Conservation (phyloP, 2,329 filamentous ascomycete genomes). For the Blastomyces silverae region DNA sequence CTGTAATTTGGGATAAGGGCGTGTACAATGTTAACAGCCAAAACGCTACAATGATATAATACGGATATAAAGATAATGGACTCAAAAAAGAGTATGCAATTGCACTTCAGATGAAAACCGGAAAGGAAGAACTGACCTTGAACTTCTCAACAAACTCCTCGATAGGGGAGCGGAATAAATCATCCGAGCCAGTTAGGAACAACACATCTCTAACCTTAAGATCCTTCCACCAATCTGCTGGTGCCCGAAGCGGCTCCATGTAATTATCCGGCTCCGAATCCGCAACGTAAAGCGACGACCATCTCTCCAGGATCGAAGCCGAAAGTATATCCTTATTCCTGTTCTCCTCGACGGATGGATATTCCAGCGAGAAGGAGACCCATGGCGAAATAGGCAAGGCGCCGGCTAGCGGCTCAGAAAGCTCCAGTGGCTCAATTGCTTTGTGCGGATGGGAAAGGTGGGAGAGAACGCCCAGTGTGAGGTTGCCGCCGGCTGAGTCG, state of each 20-base stretch:
- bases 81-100: background rate
- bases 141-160: constrained; percentile 46
- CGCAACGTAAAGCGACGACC: constrained; percentile 47
- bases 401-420: constrained; percentile 44
- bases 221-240: constrained; percentile 49
- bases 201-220: constrained; percentile 46
- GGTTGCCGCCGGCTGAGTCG: constrained; percentile 43
- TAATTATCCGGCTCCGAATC: constrained; percentile 43
- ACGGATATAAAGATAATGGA: background rate
- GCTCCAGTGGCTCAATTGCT: constrained; percentile 40
- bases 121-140: constrained; percentile 30
- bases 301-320: constrained; percentile 37
- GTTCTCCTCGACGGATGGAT: constrained; percentile 42
- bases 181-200: constrained; percentile 50
- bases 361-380: constrained; percentile 47
- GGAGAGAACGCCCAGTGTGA: constrained; percentile 36
- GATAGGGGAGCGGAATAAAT: constrained; percentile 53
- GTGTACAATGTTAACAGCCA: background rate
- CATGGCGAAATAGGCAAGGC: constrained; percentile 54
- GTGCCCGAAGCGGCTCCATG: constrained; percentile 47
- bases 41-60: background rate
- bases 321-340: constrained; percentile 48
- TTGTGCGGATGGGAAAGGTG: constrained; percentile 51
- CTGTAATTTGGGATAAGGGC: constrained; percentile 17
- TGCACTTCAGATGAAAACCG: background rate